Evolutionary conservation across 2,329 filamentous ascomycete species (phyloP), one percentile per base, ranked within the genome.

Genomic region (Fusarium graminum): DNA sequence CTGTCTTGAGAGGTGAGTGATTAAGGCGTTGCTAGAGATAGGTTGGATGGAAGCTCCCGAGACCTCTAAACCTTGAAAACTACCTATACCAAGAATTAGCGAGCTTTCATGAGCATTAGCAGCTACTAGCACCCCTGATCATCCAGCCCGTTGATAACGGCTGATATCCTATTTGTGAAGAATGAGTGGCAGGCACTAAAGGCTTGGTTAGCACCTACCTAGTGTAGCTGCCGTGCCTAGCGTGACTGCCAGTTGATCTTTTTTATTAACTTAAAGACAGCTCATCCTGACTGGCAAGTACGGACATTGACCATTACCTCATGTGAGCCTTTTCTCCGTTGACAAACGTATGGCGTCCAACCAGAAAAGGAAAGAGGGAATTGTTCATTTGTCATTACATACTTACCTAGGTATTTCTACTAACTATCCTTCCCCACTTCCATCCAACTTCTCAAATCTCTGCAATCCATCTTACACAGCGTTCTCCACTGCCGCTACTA

Each of bases 141-240:
- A 65, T 46, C 59, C 51, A 68, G 46, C 59, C 51, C 65, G 46
- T 68, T 52, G 50, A 67, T 53, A 63, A 50, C 50, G 59, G 50
- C 46, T 60, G 50, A 50, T 65, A 51, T 67, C 64, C 50, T 49
- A 52, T 54, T 59, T 54, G 45, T 30, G 45, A 36, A 42, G 30
- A 47, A 36, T 22, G 36, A 34, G 16, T 53, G 22, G 42, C 49
- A 53, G 45, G 50, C 32, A 46, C 50, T 40, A 56, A 58, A 29
- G 44, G 22, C 22, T 22, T 22, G 4, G 43, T 32, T n/a, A 46
- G 16, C n/a, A n/a, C 32, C 7, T 17, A 36, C 16, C 16, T 16
- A 36, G 34, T 19, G 45, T 59, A 59, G 59, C 38, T 66, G 41
- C 47, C 38, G 54, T 52, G 26, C 41, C 38, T 42, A 42, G 30